Evolutionary conservation across 1,139 yeast species (phyloP), one percentile per base, ranked within the genome.

Genomic region (Tardiomyces digboiensis): DNA sequence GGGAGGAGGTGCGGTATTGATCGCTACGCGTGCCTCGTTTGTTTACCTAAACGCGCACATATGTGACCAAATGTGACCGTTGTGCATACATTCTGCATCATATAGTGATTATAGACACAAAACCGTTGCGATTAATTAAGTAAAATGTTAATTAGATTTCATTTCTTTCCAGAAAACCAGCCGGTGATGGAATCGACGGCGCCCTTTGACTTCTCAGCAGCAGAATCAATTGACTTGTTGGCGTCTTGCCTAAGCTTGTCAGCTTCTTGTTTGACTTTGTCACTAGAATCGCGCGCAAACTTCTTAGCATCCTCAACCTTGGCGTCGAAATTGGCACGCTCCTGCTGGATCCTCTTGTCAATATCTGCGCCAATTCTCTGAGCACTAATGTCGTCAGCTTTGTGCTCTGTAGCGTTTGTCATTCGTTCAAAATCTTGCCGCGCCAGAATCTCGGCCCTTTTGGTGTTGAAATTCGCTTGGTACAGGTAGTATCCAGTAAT

Each of bases 401-500:
- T n/a, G n/a, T n/a, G n/a, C 19, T 33, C 13, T 7, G 37, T 16
- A 5, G 19, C 19, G 19, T n/a, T 10, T 8, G 19, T 33, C 37
- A 33, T 33, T 19, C 18, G 37, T 20, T 46, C 41, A 21, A 44
- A 42, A 39, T 20, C 66, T 59, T 42, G 61, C 36, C 44, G 54
- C 44, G 48, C 62, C 48, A 48, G 56, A 38, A 45, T 49, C 50
- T 47, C 54, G 42, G 46, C 64, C 52, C 44, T 54, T 48, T 48
- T 58, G 44, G 54, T 55, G 41, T 56, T 63, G 51, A 49, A 60
- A 54, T 60, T 55, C 42, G 55, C 19, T 12, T 33, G 19, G 37
- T 33, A 33, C 37, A 33, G 19, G 37, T 33, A 33, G 37, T 33
- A 33, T 19, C 37, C 37, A n/a, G 19, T 20, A 13, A n/a, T 20